Base-by-base conservation (phyloP, 192 early-diverging fungal genomes). In the Rhizoclosmatium sp. region DNA sequence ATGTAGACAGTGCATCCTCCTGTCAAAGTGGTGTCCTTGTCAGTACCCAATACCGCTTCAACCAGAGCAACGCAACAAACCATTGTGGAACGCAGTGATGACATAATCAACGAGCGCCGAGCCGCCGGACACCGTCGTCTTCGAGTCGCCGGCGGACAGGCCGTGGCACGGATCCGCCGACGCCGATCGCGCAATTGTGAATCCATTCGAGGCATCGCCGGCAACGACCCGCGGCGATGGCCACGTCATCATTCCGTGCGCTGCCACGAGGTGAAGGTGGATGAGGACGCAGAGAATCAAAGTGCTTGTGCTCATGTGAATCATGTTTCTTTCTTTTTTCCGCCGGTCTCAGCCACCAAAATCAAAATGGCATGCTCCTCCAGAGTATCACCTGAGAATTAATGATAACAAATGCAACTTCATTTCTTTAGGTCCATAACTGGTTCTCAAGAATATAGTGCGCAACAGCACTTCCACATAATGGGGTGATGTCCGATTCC, bases 141-240 rank as follows among this genome's bases (percentile, higher is more conserved):
- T 19, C 14, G 9, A 10, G 12, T 12, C 12, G 40, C 12, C 67
- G 2, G 21, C 12, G 14, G 67, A 44, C 2, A 69, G 44, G 14
- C 44, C 67, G 46, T 21, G 31, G 10, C 67, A 69, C 67, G 21
- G 31, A 10, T 69, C 7, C 2, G n/a, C 19, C 14, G 16, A 45
- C 23, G 16, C n/a, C 9, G 31, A 19, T 46, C 40, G 67, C 19
- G 67, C 67, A 46, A 69, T 69, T 3, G 67, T 45, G 46, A 46
- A 69, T 47, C 67, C 67, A 44, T 69, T 69, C 16, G 16, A 16
- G 2, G 67, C 67, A 69, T 69, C 67, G 14, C 67, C 67, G 16
- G 67, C 40, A 10, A 47, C 67, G 1, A 69, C 10, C 14, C 67
- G 67, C 7, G 67, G 67, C 21, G 16, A 23, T 44, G 67, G 67